Conservation (phyloP, 2,329 filamentous ascomycete species). For the Neofusicoccum cordaticola region DNA sequence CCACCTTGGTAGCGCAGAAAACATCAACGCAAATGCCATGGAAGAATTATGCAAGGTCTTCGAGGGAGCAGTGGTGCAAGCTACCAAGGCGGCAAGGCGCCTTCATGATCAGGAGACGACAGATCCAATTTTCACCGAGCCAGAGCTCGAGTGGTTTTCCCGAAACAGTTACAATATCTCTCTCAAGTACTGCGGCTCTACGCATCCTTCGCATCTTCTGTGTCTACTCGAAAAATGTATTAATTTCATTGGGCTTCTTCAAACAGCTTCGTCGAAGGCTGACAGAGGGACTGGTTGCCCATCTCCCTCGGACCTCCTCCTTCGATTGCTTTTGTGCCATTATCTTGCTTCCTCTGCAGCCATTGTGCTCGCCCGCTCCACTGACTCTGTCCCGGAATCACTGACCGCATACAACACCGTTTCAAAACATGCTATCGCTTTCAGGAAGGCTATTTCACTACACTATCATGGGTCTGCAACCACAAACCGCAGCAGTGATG, state of each 20-base stretch:
- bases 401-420: slow-evolving; percentile 61
- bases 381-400: slow-evolving; percentile 39
- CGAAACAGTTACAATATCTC: slow-evolving; percentile 78
- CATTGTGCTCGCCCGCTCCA: slow-evolving; percentile 48
- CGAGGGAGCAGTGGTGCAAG: slow-evolving; percentile 48
- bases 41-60: slow-evolving; percentile 56
- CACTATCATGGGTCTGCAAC: slow-evolving; percentile 27
- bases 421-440: slow-evolving; percentile 60
- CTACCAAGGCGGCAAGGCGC: slow-evolving; percentile 41
- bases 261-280: slow-evolving; percentile 8
- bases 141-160: slow-evolving; percentile 80
- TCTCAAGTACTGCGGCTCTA: slow-evolving; percentile 59
- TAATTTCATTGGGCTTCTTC: slow-evolving; percentile 42
- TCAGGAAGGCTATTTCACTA: slow-evolving; percentile 49
- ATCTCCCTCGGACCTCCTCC: slow-evolving; percentile 43
- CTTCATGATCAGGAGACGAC: slow-evolving; percentile 43
- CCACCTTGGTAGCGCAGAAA: slow-evolving; percentile 36
- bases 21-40: slow-evolving; percentile 38
- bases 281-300: not conserved
- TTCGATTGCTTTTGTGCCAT: slow-evolving; percentile 66
- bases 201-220: slow-evolving; percentile 54
- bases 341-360: slow-evolving; percentile 58
- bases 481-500: slow-evolving; percentile 19
- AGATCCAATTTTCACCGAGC: slow-evolving; percentile 50
- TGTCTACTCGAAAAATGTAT: slow-evolving; percentile 52